These are phyloP conservation scores for Dalbergia cultrata DNA, from an alignment of 306 rosid genomes.

Conservation along the genomic window DNA sequence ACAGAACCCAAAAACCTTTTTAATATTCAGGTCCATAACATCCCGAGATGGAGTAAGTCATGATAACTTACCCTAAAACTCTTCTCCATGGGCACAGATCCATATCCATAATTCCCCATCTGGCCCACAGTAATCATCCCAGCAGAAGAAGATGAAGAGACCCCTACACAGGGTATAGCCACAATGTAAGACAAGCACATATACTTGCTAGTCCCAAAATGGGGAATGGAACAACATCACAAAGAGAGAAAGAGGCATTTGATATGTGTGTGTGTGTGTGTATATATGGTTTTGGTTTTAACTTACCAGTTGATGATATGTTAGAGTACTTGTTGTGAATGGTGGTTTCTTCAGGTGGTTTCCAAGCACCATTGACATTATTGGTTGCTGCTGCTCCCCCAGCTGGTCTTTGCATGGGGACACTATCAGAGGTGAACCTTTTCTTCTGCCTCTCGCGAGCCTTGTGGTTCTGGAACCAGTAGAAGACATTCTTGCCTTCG, in stretches of 20 bases:
- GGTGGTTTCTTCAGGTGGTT: conserved; percentile 56
- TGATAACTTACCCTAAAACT: conserved; percentile 79
- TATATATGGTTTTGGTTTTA: not conserved
- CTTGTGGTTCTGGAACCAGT: conserved; percentile 97
- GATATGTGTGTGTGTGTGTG: too few relatives aligned
- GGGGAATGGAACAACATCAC: not conserved
- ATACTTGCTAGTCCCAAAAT: not conserved
- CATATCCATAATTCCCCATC: conserved; percentile 79
- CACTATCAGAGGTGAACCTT: conserved; percentile 63
- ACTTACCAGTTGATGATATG: conserved; percentile 59
- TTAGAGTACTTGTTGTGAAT: conserved; percentile 59
- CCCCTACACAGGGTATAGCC: conserved; percentile 44
- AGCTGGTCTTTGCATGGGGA: conserved; percentile 51
- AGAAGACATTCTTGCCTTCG: conserved; percentile 93
- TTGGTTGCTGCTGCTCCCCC: not conserved
- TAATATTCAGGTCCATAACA: not conserved
- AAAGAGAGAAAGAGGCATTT: not conserved
- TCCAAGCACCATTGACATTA: conserved; percentile 48
- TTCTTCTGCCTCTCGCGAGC: conserved; percentile 99
- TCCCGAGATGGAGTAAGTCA: not conserved
- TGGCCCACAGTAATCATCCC: conserved; percentile 67
- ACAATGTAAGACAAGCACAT: not conserved
- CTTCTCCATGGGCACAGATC: conserved; percentile 77
- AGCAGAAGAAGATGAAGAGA: conserved; percentile 65
- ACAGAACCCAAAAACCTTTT: not conserved